phyloP scores from a whole-genome alignment of 1,139 yeast species.

The Meyerozyma elateridarum region DNA sequence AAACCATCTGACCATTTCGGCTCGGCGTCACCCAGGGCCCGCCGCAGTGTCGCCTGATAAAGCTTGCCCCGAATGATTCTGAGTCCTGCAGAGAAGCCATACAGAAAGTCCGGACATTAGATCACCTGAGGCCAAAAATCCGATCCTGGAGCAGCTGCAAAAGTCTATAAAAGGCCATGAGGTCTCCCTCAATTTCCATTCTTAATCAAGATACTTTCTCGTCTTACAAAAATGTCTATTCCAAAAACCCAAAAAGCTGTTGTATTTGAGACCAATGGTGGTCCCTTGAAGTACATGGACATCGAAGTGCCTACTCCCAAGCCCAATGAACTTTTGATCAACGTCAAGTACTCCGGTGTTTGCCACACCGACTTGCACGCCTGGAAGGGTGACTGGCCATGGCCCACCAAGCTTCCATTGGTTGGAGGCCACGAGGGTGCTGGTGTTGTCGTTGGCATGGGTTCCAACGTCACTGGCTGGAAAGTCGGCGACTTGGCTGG shows the following conservation, averaged over 20 bases:
- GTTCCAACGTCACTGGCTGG: conserved; percentile 63
- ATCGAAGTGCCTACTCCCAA: conserved; percentile 61
- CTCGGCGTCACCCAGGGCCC: too few relatives aligned
- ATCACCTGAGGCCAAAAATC: conserved; percentile 1
- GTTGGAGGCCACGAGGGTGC: conserved; percentile 90
- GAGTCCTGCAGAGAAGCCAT: too few relatives aligned
- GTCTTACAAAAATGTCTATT: conserved; percentile 23
- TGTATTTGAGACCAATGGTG: conserved; percentile 64
- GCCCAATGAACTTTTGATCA: conserved; percentile 55
- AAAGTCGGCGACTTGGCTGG: conserved; percentile 77
- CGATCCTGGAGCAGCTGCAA: neutral
- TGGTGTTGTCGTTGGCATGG: conserved; percentile 73
- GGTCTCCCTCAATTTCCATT: too few relatives aligned
- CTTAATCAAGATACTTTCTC: too few relatives aligned
- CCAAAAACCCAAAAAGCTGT: conserved; percentile 72
- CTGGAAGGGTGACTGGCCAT: conserved; percentile 73
- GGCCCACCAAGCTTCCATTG: conserved; percentile 58
- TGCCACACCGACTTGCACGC: conserved; percentile 71
- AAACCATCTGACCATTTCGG: too few relatives aligned
- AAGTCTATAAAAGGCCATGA: conserved; percentile 1
- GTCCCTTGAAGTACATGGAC: conserved; percentile 57
- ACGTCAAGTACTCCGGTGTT: conserved; percentile 63
- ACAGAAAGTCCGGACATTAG: conserved; percentile 4
- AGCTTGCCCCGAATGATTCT: too few relatives aligned
- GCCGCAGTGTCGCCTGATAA: too few relatives aligned